Evolutionary conservation across 2,329 filamentous ascomycete genomes (phyloP).

Genomic region (Exserohilum turcica): DNA sequence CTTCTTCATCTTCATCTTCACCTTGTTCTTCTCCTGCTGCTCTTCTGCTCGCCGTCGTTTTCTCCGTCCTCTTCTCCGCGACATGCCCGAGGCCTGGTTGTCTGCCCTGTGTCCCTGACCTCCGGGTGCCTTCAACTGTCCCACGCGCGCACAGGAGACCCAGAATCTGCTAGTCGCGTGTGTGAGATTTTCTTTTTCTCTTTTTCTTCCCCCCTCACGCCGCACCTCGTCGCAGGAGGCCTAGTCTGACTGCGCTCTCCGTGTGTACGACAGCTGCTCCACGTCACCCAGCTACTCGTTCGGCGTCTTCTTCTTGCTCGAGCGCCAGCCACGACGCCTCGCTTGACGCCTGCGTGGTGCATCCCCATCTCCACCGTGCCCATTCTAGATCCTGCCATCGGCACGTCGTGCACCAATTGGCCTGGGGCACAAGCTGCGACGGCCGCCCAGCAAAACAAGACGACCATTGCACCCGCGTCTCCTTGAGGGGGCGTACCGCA

Average conservation of each 20-base stretch:
- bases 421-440: slow-evolving; percentile 13
- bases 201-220: slow-evolving; percentile 27
- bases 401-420: slow-evolving; percentile 27
- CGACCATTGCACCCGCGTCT: slow-evolving; percentile 44
- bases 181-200: not conserved
- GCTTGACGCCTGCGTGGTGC: slow-evolving; percentile 30
- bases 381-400: slow-evolving; percentile 30
- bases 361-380: slow-evolving; percentile 26
- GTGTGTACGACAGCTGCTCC: slow-evolving; percentile 31
- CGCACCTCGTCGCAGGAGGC: slow-evolving; percentile 18
- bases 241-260: slow-evolving; percentile 22
- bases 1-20: not conserved
- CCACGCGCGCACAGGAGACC: slow-evolving; percentile 8
- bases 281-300: slow-evolving; percentile 29
- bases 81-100: slow-evolving; percentile 28
- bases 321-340: slow-evolving; percentile 21
- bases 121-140: slow-evolving; percentile 12
- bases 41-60: slow-evolving; percentile 23
- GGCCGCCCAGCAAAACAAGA: slow-evolving; percentile 9
- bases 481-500: slow-evolving; percentile 26
- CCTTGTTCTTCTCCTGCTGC: not conserved
- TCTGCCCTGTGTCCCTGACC: slow-evolving; percentile 16
- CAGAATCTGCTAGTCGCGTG: slow-evolving; percentile 6
- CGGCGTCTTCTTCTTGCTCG: slow-evolving; percentile 13
- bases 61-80: slow-evolving; percentile 18